Conservation (phyloP, 176 grass and related monocot genomes). For the Eremochloa ophiuroides region DNA sequence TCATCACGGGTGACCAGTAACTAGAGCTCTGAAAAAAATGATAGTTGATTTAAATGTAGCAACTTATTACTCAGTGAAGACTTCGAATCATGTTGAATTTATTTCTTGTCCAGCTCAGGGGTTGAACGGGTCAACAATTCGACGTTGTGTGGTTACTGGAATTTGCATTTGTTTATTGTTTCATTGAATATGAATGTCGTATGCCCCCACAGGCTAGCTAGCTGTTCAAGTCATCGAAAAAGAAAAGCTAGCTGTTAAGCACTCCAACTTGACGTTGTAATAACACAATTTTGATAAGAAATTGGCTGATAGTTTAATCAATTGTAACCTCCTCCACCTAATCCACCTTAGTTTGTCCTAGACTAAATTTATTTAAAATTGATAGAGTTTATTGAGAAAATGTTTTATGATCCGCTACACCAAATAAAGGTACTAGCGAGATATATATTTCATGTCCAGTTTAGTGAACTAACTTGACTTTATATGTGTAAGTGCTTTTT, state of each 20-base stretch:
- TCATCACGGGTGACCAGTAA: not conserved
- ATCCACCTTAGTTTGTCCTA: not conserved
- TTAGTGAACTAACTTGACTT: too few relatives aligned
- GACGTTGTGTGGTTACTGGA: not conserved
- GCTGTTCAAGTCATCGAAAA: not conserved
- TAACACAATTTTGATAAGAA: not conserved
- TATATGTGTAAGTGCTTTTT: not conserved
- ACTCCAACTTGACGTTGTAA: slow-evolving; percentile 13
- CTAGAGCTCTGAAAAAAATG: not conserved
- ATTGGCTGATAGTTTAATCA: not conserved
- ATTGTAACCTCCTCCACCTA: not conserved
- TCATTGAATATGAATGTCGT: not conserved
- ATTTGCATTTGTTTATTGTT: not conserved
- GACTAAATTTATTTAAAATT: not conserved
- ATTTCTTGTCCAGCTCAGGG: slow-evolving; percentile 21
- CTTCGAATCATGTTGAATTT: not conserved
- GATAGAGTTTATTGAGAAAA: not conserved
- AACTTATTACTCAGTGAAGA: not conserved
- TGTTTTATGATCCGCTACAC: not conserved
- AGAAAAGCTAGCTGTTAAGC: not conserved
- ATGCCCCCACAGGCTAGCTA: not conserved
- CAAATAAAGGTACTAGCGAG: not conserved
- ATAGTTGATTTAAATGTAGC: not conserved
- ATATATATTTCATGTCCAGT: not conserved
- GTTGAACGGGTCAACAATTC: slow-evolving; percentile 26